phyloP scores from a whole-genome alignment of 352 stramenopile genomes.

The Globisporangium spiculum region DNA sequence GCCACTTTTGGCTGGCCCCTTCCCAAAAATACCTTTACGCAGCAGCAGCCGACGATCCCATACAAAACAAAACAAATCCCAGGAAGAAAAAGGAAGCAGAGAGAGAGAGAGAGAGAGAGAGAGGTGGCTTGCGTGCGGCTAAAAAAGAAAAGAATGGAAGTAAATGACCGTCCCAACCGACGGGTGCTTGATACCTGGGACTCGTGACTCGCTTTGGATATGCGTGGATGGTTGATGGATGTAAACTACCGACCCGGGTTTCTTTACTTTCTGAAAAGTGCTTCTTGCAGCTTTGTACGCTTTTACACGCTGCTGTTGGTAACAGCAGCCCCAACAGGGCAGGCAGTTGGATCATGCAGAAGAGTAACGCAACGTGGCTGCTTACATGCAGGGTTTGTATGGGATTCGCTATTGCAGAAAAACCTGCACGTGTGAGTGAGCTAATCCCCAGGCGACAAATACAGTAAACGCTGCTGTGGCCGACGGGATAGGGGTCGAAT shows the following conservation, averaged over 20 bases:
- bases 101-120: not conserved
- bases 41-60: not conserved
- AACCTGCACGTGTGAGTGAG: not conserved
- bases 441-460: no score
- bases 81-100: not conserved
- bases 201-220: not conserved
- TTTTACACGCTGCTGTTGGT: not conserved
- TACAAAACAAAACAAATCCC: not conserved
- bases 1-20: not conserved
- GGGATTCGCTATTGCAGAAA: not conserved
- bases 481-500: not conserved
- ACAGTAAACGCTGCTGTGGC: not conserved
- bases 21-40: not conserved
- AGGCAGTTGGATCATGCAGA: not conserved
- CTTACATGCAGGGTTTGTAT: not conserved
- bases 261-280: not conserved
- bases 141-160: not conserved
- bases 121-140: not conserved
- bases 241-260: not conserved
- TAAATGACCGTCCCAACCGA: not conserved
- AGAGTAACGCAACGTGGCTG: not conserved
- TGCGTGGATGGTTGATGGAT: not conserved
- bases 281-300: not conserved
- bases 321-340: not conserved
- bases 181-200: not conserved